Percentiles rank a stretch among this genome's conserved stretches.
Conservation (phyloP, 2,329 filamentous ascomycete species). For the Didymella pinodella region DNA sequence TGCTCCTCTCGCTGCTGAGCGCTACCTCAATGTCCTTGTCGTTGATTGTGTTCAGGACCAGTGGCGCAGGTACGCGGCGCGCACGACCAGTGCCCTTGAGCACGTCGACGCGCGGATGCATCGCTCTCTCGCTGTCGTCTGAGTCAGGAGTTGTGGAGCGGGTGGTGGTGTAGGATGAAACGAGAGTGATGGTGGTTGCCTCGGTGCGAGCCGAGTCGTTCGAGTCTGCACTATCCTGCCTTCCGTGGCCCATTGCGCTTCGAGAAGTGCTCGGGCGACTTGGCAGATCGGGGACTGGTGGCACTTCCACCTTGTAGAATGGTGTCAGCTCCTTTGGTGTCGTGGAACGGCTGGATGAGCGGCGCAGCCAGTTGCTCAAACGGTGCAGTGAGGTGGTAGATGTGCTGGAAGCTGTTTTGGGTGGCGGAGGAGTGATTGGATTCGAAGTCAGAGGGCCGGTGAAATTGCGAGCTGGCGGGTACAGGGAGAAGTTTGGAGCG, state of each 20-base stretch:
- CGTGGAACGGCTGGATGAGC: constrained; percentile 38
- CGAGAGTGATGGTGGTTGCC: constrained; percentile 42
- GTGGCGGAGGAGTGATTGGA: constrained; percentile 46
- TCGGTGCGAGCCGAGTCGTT: constrained; percentile 42
- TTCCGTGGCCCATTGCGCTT: constrained; percentile 36
- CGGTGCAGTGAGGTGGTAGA: constrained; percentile 47
- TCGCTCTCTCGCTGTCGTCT: constrained; percentile 14
- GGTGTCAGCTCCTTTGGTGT: constrained; percentile 30
- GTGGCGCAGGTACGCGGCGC: constrained; percentile 40
- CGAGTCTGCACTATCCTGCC: constrained; percentile 33
- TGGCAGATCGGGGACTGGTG: constrained; percentile 10
- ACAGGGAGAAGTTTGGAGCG: constrained; percentile 38
- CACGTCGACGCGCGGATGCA: constrained; percentile 23
- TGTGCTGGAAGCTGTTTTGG: constrained; percentile 31
- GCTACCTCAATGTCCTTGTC: constrained; percentile 39
- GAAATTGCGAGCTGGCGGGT: constrained; percentile 32
- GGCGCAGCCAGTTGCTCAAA: constrained; percentile 48
- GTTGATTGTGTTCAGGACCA: constrained; percentile 27
- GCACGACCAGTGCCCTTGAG: constrained; percentile 36
- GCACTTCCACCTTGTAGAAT: constrained; percentile 44
- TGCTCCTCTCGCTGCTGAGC: constrained; percentile 21
- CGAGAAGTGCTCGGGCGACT: constrained; percentile 33
- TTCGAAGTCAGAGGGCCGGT: constrained; percentile 46
- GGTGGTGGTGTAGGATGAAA: constrained; percentile 26
- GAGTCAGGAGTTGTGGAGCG: constrained; percentile 13